phyloP scores from a whole-genome alignment of 305 asterid species.

The Solanum hybrid region DNA sequence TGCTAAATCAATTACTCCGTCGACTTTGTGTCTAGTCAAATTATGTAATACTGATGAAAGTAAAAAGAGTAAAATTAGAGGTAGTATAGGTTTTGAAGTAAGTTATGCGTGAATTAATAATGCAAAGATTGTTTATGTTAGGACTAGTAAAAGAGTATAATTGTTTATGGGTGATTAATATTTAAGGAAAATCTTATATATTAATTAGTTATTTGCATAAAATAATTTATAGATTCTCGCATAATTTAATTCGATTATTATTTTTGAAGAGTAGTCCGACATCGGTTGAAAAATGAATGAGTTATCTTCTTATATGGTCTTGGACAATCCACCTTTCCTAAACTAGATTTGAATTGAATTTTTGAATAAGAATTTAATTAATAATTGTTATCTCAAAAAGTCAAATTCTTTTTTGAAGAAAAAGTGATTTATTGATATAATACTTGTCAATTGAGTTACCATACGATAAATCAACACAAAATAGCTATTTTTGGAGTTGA shows the following conservation, averaged over 20 bases:
- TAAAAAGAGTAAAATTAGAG: background rate
- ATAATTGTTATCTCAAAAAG: background rate
- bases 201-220: background rate
- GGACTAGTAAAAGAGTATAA: background rate
- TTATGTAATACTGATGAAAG: rapidly evolving
- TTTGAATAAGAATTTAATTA: background rate
- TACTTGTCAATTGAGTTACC: background rate
- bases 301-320: background rate
- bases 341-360: background rate
- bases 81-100: rapidly evolving
- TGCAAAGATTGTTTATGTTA: background rate
- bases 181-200: no score
- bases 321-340: background rate
- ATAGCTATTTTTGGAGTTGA: background rate
- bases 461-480: background rate
- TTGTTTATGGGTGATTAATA: background rate
- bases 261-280: background rate
- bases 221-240: background rate
- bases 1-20: background rate
- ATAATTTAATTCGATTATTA: background rate
- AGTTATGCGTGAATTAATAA: background rate
- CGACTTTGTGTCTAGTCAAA: background rate
- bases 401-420: background rate
- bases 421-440: background rate
- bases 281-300: background rate